Percentiles rank a stretch among this genome's conserved stretches.
Evolutionary conservation across 345 rosid genomes (phyloP).

Genomic region (Corchorus olitorius): DNA sequence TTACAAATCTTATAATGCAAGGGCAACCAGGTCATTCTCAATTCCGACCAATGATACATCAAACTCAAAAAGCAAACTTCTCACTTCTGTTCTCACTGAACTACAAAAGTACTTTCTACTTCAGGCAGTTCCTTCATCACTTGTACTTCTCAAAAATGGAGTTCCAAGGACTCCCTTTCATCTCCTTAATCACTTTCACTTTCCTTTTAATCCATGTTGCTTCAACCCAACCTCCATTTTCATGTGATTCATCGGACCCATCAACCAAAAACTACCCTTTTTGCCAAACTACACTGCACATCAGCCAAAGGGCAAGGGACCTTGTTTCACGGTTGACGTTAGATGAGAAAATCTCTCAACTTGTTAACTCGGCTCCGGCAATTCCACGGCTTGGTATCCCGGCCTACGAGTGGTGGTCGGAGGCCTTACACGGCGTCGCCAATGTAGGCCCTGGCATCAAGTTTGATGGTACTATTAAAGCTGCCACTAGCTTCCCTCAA

Average conservation of each 20-base stretch:
- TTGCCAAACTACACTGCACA: constrained; percentile 59
- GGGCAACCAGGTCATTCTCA: constrained; percentile 13
- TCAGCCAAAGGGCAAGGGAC: constrained; percentile 59
- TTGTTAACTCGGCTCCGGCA: constrained; percentile 66
- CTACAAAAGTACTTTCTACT: not conserved
- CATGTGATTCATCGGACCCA: constrained; percentile 58
- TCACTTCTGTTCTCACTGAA: not conserved
- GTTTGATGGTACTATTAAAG: constrained; percentile 51
- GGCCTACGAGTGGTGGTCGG: constrained; percentile 91
- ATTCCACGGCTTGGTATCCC: constrained; percentile 83
- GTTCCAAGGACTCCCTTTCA: not conserved
- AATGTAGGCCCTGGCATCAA: constrained; percentile 52
- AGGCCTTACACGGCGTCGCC: constrained; percentile 85
- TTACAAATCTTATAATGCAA: not conserved
- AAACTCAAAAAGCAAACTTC: not conserved
- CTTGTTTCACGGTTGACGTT: constrained; percentile 68
- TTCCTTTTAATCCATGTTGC: constrained; percentile 15
- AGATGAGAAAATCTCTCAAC: constrained; percentile 82
- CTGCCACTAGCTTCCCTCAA: constrained; percentile 93
- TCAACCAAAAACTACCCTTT: constrained; percentile 50
- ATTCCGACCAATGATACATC: not conserved
- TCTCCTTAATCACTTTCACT: constrained; percentile 4
- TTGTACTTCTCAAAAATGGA: not conserved
- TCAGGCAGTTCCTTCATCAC: not conserved
- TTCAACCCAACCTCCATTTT: constrained; percentile 52